A percentile compares a stretch with the other conserved stretches of the same genome.
Conservation (phyloP, 352 stramenopile species). For the Phytopythium ostracodes region DNA sequence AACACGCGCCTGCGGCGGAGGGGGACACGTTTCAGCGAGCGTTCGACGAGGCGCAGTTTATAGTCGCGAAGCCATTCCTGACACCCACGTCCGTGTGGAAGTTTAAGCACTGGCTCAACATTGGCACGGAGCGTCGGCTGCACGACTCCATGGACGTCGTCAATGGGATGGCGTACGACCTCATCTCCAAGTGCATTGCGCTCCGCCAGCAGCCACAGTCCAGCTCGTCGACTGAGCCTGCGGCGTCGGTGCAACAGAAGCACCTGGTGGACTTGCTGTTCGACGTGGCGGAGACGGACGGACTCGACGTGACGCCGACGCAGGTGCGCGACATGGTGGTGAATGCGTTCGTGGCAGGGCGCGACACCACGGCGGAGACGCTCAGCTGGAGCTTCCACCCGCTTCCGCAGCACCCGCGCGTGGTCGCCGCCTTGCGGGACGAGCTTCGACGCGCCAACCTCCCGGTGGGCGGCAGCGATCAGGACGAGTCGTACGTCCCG, state of each 20-base stretch:
- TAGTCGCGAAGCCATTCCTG: constrained; percentile 20
- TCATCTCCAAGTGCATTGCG: constrained; percentile 9
- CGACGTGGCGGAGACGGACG: constrained; percentile 19
- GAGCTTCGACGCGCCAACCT: constrained; percentile 25
- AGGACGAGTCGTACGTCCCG: constrained; percentile 16
- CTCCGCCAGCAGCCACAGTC: constrained; percentile 4
- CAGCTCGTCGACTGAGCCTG: background rate
- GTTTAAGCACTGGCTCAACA: constrained; percentile 35
- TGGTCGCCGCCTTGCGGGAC: constrained; percentile 19
- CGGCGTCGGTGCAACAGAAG: constrained; percentile 1
- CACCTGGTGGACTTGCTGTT: constrained; percentile 38
- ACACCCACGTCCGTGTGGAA: constrained; percentile 38
- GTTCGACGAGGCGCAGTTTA: constrained; percentile 13
- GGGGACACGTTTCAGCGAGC: constrained; percentile 15
- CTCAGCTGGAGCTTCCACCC: constrained; percentile 54
- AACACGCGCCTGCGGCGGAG: background rate
- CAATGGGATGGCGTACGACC: constrained; percentile 6
- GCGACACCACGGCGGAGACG: constrained; percentile 57
- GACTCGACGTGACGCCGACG: constrained; percentile 16
- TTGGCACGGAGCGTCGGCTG: constrained; percentile 29
- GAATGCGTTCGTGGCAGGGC: constrained; percentile 55
- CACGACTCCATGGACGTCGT: constrained; percentile 23
- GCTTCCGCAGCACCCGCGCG: constrained; percentile 31
- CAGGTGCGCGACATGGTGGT: constrained; percentile 65
- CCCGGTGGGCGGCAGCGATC: constrained; percentile 4